A percentile compares a stretch with the other conserved stretches of the same genome.
These are phyloP conservation scores for Diaporthe batatas DNA, from an alignment of 2,329 filamentous ascomycete species.

Conservation along the genomic window DNA sequence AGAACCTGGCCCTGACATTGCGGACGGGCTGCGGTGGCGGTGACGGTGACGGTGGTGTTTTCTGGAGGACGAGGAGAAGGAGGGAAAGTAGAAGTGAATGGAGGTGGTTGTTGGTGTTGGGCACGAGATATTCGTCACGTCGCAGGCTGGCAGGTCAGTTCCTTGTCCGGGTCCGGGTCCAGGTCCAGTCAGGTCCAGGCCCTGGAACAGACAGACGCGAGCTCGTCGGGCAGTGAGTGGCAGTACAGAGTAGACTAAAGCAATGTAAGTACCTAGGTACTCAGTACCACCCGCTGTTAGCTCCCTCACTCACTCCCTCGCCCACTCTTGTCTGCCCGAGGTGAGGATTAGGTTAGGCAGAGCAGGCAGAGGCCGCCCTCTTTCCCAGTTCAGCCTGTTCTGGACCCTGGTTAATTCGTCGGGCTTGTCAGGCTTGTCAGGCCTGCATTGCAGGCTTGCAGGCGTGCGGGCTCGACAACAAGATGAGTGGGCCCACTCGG, in stretches of 20 bases:
- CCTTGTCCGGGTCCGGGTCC: conserved; percentile 33
- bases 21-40: neutral
- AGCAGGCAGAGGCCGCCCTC: conserved; percentile 34
- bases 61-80: neutral
- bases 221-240: neutral
- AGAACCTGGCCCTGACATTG: conserved; percentile 70
- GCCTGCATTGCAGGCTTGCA: too few species aligned
- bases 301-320: too few species aligned
- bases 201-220: conserved; percentile 2
- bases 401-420: conserved; percentile 4
- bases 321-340: neutral
- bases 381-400: conserved; percentile 25
- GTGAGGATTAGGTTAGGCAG: conserved; percentile 27
- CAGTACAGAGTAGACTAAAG: neutral
- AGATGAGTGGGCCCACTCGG: neutral
- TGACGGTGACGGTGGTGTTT: neutral
- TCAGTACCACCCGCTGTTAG: neutral
- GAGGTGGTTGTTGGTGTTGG: neutral
- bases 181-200: conserved; percentile 7
- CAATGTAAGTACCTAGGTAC: too few species aligned
- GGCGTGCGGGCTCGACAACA: neutral
- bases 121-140: conserved; percentile 26
- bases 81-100: neutral
- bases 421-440: neutral
- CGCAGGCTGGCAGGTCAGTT: conserved; percentile 27